Conservation (phyloP, 1,284 basidiomycete species). For the Crucibulum parvulum region DNA sequence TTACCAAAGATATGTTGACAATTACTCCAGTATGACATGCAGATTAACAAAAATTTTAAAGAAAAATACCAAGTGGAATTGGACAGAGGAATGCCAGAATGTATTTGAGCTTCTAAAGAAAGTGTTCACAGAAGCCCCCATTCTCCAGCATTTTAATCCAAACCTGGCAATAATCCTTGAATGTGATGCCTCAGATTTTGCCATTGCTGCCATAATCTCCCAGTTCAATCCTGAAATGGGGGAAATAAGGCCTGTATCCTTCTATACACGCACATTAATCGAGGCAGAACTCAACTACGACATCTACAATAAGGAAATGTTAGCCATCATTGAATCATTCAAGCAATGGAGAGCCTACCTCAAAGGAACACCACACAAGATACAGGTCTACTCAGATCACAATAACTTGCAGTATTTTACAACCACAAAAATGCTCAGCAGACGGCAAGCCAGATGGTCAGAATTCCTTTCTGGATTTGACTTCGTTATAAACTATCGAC, state of each 20-base stretch:
- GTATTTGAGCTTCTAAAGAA: not conserved
- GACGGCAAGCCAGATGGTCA: not conserved
- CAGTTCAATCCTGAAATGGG: not conserved
- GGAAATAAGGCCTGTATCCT: slow-evolving; percentile 9
- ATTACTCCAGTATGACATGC: not conserved
- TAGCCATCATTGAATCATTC: slow-evolving; percentile 42
- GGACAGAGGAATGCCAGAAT: not conserved
- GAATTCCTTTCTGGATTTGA: not conserved
- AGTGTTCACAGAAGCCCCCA: not conserved
- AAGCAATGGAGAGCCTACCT: slow-evolving; percentile 27
- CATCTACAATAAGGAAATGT: slow-evolving; percentile 19
- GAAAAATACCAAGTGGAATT: not conserved
- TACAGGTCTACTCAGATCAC: too few relatives aligned
- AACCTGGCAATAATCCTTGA: slow-evolving; percentile 2
- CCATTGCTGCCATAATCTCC: slow-evolving; percentile 6
- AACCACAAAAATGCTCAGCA: too few relatives aligned
- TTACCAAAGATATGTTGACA: not conserved
- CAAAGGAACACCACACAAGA: too few relatives aligned
- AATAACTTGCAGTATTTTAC: too few relatives aligned
- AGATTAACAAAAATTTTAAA: not conserved
- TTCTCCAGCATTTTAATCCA: not conserved
- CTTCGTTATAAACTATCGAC: not conserved
- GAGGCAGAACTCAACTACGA: slow-evolving; percentile 14
- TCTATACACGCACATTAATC: slow-evolving; percentile 2
- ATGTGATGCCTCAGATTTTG: slow-evolving; percentile 10